phyloP scores from a whole-genome alignment of 805 yeast species.

The Candida nitratophila region DNA sequence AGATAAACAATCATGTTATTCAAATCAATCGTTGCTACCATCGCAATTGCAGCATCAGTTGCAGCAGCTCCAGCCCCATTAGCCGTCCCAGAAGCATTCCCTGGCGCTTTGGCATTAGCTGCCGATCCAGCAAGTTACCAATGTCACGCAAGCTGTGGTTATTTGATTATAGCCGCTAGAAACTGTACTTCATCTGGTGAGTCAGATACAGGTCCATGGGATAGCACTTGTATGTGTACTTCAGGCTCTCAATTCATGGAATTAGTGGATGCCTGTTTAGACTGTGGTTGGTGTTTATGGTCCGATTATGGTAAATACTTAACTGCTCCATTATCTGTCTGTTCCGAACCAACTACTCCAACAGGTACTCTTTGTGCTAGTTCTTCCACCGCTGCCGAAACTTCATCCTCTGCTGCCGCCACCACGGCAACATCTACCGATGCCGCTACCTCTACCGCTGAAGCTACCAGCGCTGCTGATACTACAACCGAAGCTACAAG shows the following conservation, averaged over 20 bases:
- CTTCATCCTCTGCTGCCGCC: constrained; percentile 1
- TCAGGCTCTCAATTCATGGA: constrained; percentile 16
- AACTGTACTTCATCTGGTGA: constrained; percentile 15
- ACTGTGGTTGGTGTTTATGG: constrained; percentile 34
- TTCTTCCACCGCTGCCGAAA: constrained; percentile 12
- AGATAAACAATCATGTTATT: not conserved
- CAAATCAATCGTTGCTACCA: not conserved
- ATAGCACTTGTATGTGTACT: constrained; percentile 7
- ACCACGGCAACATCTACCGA: constrained; percentile 2
- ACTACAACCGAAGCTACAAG: constrained; percentile 14
- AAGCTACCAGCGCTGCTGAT: constrained; percentile 13
- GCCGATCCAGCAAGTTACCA: constrained; percentile 21
- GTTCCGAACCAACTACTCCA: constrained; percentile 8
- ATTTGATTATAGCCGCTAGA: constrained; percentile 24
- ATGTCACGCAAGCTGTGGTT: constrained; percentile 31
- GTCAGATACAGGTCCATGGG: constrained; percentile 6
- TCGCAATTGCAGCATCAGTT: not conserved
- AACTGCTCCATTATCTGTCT: constrained; percentile 7
- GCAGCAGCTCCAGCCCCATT: not conserved
- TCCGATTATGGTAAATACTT: constrained; percentile 24
- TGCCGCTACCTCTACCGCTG: constrained; percentile 7
- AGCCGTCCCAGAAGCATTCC: constrained; percentile 1
- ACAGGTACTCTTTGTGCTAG: constrained; percentile 9
- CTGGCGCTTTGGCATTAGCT: constrained; percentile 2
- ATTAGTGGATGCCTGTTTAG: constrained; percentile 24